Conservation (phyloP, 768 basidiomycete species). For the Russula earlei region DNA sequence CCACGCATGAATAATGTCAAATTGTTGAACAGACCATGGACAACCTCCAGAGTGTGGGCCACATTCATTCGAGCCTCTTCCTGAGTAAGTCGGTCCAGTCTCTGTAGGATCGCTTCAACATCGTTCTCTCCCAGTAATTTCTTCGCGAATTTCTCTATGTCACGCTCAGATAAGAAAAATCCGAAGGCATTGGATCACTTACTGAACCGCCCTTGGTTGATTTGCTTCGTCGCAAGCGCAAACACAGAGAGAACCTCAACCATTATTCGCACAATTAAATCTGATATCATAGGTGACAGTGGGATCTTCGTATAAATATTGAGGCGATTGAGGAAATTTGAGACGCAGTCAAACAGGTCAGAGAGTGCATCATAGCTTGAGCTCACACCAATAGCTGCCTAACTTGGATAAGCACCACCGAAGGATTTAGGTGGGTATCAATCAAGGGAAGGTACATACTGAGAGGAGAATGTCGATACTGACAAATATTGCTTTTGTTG, state of each 20-base stretch:
- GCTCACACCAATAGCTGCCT: not conserved
- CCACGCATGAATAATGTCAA: not conserved
- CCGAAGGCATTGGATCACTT: too few relatives aligned
- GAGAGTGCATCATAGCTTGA: not conserved
- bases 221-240: not conserved
- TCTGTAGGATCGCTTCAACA: not conserved
- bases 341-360: not conserved
- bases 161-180: not conserved
- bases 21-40: not conserved
- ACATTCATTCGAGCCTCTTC: not conserved
- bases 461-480: not conserved
- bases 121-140: not conserved
- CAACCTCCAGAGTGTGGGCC: not conserved
- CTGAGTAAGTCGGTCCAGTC: not conserved
- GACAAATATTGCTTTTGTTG: not conserved
- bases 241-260: not conserved
- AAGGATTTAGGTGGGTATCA: not conserved
- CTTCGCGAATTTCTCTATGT: not conserved
- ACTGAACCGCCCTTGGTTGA: not conserved
- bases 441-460: not conserved
- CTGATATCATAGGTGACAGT: not conserved
- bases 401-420: not conserved
- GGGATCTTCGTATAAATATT: not conserved
- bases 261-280: not conserved
- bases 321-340: not conserved